Evolutionary conservation across 2,329 filamentous ascomycete species (phyloP).

Genomic region (Venturia asperata): DNA sequence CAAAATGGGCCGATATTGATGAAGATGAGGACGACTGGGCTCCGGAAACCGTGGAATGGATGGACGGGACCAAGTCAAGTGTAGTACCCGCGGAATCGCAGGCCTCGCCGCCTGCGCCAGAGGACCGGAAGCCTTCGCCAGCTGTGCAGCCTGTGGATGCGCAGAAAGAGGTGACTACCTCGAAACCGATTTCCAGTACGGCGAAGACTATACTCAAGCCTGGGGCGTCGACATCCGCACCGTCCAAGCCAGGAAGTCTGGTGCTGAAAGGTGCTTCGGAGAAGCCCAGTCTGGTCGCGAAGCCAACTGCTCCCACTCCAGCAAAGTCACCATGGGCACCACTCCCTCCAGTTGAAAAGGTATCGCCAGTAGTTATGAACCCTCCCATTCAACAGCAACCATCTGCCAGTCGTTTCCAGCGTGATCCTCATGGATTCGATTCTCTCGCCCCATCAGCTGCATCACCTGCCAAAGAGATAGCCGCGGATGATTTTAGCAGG

Average conservation of each 20-base stretch:
- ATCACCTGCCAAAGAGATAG: slow-evolving; percentile 67
- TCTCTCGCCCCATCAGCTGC: slow-evolving; percentile 44
- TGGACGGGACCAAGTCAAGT: slow-evolving; percentile 77
- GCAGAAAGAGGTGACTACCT: slow-evolving; percentile 7
- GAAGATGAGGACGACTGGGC: slow-evolving; percentile 85
- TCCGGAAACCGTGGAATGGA: slow-evolving; percentile 79
- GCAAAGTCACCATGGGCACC: slow-evolving; percentile 88
- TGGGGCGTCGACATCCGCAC: slow-evolving; percentile 32
- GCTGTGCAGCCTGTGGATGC: slow-evolving; percentile 16
- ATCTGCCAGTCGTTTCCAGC: slow-evolving; percentile 39
- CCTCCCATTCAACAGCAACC: slow-evolving; percentile 35
- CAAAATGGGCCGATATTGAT: slow-evolving; percentile 85
- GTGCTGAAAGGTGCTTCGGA: slow-evolving; percentile 61
- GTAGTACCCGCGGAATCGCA: slow-evolving; percentile 50
- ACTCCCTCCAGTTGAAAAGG: slow-evolving; percentile 76
- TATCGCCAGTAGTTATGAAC: slow-evolving; percentile 62
- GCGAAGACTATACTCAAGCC: slow-evolving; percentile 46
- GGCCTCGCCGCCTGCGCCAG: slow-evolving; percentile 26
- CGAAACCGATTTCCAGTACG: neutral
- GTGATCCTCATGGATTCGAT: slow-evolving; percentile 52
- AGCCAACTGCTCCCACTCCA: slow-evolving; percentile 61
- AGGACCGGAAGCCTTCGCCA: slow-evolving; percentile 20
- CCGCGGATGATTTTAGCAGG: slow-evolving; percentile 87
- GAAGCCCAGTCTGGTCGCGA: slow-evolving; percentile 66
- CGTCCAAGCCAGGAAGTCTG: slow-evolving; percentile 48